These are phyloP conservation scores for Xerocomus amazonicus DNA, from an alignment of 1,284 basidiomycete species.

Conservation along the genomic window DNA sequence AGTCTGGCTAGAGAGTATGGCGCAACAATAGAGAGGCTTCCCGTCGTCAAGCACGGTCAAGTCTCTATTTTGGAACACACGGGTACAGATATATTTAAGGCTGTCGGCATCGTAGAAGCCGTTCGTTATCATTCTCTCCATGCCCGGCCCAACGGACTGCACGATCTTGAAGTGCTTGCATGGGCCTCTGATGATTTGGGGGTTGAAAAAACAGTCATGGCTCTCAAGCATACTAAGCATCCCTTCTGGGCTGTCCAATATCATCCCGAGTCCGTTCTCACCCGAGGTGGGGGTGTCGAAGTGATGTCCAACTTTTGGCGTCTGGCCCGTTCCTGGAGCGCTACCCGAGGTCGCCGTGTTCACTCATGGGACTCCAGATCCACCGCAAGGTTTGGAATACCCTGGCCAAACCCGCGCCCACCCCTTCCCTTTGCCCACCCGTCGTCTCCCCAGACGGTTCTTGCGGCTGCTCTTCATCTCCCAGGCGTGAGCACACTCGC, in stretches of 20 bases:
- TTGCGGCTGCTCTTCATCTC: conserved; percentile 41
- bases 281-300: conserved; percentile 56
- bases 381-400: conserved; percentile 39
- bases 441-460: conserved; percentile 30
- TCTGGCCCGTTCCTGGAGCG: conserved; percentile 56
- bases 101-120: conserved; percentile 57
- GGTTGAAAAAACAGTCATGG: conserved; percentile 70
- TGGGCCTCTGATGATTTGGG: conserved; percentile 65
- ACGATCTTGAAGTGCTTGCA: conserved; percentile 58
- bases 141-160: conserved; percentile 42
- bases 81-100: conserved; percentile 59
- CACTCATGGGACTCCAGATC: conserved; percentile 41
- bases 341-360: conserved; percentile 34
- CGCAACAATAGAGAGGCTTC: conserved; percentile 50
- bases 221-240: conserved; percentile 55
- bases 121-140: conserved; percentile 86
- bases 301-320: conserved; percentile 73
- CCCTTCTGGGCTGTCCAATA: conserved; percentile 96
- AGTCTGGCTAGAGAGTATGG: conserved; percentile 82
- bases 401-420: conserved; percentile 52
- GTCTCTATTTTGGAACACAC: conserved; percentile 63
- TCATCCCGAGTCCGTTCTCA: conserved; percentile 85
- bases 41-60: conserved; percentile 79
- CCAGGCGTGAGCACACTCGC: conserved; percentile 40
- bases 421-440: conserved; percentile 22